Evolutionary conservation across 2,329 filamentous ascomycete genomes (phyloP).

Genomic region (Colletotrichum tofieldiae): DNA sequence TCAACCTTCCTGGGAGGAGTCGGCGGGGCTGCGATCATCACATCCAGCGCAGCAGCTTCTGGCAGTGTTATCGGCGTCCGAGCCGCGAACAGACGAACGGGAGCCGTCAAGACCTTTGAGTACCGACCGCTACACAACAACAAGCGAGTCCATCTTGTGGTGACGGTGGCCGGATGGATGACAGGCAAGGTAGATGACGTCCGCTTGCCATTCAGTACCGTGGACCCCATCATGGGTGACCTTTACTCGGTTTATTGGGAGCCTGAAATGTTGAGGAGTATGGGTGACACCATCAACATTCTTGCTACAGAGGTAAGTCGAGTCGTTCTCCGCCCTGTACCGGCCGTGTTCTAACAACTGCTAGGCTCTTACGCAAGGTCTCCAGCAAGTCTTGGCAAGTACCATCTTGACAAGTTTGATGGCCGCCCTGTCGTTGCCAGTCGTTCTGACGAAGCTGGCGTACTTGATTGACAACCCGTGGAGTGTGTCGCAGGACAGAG

Average conservation of each 20-base stretch:
- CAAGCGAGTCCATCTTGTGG: slow-evolving; percentile 94
- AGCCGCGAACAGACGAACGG: slow-evolving; percentile 89
- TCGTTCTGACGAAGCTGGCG: slow-evolving; percentile 92
- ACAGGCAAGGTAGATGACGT: slow-evolving; percentile 98
- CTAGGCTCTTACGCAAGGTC: slow-evolving; percentile 92
- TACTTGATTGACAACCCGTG: slow-evolving; percentile 99
- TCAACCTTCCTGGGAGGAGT: slow-evolving; percentile 91
- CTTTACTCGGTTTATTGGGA: slow-evolving; percentile 98
- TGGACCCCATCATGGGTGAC: slow-evolving; percentile 98
- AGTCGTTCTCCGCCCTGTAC: slow-evolving; percentile 32
- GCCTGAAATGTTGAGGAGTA: slow-evolving; percentile 96
- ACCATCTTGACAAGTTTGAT: slow-evolving; percentile 92
- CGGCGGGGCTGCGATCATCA: slow-evolving; percentile 94
- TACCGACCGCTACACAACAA: slow-evolving; percentile 98
- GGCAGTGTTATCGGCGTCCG: slow-evolving; percentile 89
- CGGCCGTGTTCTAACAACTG: slow-evolving; percentile 47
- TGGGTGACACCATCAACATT: slow-evolving; percentile 99
- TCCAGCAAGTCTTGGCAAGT: slow-evolving; percentile 94
- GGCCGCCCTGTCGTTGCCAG: slow-evolving; percentile 92
- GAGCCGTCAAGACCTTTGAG: slow-evolving; percentile 95
- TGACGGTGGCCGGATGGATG: slow-evolving; percentile 98
- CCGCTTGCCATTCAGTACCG: slow-evolving; percentile 93
- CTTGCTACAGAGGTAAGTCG: slow-evolving; percentile 90
- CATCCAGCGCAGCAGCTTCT: slow-evolving; percentile 87
- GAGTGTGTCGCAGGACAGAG: slow-evolving; percentile 95